Base-by-base conservation (phyloP, 2,329 filamentous ascomycete species). In the Pyricularia sp. region DNA sequence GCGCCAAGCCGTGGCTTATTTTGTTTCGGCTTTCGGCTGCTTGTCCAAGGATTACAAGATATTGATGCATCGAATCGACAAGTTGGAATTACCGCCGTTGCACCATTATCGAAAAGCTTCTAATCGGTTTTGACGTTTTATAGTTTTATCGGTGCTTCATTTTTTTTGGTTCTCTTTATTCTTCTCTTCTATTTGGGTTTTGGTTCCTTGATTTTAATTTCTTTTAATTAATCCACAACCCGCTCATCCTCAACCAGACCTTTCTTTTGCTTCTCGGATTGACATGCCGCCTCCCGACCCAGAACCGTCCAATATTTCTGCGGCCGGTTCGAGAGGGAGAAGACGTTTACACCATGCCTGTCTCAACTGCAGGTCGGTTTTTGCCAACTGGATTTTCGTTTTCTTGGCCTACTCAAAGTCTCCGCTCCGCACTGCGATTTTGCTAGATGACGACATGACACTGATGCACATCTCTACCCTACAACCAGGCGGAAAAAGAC, bases 401-500 rank as follows among this genome's bases (percentile, higher is more conserved):
- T 20, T 14, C 33, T 36, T 23, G 55, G 20, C 20, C 33, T n/a
- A n/a, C 42, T 28, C 25, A 3, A 3, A 63, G 2, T 17, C 58
- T 26, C 26, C 26, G 65, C 58, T 26, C 26, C 42, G 36, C 31
- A 66, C 36, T 50, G 64, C 30, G 17, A 25, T 30, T 7, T 2
- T 36, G 7, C 31, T 9, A 5, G 14, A 14, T 5, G 26, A 7
- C 20, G 31, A 36, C 30, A 23, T 65, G 14, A 11, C 33, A 23
- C 65, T 66, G 65, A 66, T 30, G 31, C 31, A 5, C 12, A 36
- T 5, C 33, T 36, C 14, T 42, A n/a, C 1, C 17, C 65, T 31
- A 10, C 33, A 42, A 11, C 11, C 68, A 81, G 82, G 73, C 75
- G 82, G 68, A 84, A 85, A 72, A 85, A 85, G 73, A 84, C 80